These are phyloP conservation scores for Raddia guianensis DNA, from an alignment of 176 grass and related monocot genomes.

Conservation along the genomic window DNA sequence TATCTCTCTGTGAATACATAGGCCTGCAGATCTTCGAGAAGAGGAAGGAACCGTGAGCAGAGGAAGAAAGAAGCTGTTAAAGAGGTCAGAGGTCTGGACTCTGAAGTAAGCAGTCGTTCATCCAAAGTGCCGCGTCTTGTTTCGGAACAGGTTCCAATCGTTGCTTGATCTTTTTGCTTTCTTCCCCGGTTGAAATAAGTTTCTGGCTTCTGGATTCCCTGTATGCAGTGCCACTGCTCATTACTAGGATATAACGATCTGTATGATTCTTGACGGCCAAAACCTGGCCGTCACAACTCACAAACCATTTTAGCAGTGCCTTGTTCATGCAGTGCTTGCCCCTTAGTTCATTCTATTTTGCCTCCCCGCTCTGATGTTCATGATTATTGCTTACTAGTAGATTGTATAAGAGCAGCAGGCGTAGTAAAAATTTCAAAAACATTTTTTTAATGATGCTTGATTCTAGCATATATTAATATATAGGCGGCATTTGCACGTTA, in stretches of 20 bases:
- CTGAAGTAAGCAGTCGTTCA: slow-evolving; percentile 11
- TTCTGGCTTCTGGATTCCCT: background rate
- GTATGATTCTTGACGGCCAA: no score
- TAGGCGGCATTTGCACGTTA: slow-evolving; percentile 9
- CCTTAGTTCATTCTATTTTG: slow-evolving; percentile 11
- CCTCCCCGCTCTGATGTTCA: background rate
- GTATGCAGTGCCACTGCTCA: background rate
- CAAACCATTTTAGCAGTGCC: no score
- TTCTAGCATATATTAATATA: slow-evolving; percentile 10
- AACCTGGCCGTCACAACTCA: no score
- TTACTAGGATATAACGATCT: no score
- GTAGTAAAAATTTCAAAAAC: background rate
- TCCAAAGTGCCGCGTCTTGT: background rate
- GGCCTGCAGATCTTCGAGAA: background rate
- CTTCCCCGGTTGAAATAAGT: slow-evolving; percentile 10
- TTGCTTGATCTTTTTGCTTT: background rate
- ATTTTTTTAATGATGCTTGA: background rate
- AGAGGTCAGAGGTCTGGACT: background rate
- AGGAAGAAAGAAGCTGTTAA: slow-evolving; percentile 3
- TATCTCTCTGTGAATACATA: background rate
- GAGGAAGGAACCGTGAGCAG: slow-evolving; percentile 1
- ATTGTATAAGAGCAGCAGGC: background rate
- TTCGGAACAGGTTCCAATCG: slow-evolving; percentile 8
- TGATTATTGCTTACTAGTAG: background rate
- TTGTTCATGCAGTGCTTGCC: background rate